phyloP scores from a whole-genome alignment of 257 asterid genomes.

The Prunella vulgaris region DNA sequence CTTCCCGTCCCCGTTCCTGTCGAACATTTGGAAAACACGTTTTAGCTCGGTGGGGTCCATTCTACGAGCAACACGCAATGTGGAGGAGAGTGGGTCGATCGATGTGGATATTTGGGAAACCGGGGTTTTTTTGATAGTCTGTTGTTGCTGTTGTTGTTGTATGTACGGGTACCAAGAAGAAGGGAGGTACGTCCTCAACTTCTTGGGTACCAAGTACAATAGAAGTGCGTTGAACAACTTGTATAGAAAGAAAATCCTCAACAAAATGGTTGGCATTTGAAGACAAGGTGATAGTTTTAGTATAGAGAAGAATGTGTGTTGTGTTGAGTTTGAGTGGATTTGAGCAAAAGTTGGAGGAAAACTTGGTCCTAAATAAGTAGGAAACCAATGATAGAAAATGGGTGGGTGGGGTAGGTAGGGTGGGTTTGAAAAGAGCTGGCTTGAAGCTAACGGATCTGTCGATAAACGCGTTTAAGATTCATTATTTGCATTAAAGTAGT shows the following conservation, averaged over 20 bases:
- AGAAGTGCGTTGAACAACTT: slow-evolving; percentile 37
- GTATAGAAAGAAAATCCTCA: slow-evolving; percentile 34
- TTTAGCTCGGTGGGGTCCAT: slow-evolving; percentile 49
- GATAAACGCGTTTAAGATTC: slow-evolving; percentile 22
- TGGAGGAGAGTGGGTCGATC: not conserved
- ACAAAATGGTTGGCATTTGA: slow-evolving; percentile 37
- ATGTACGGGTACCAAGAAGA: slow-evolving; percentile 34
- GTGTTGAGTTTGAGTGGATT: not conserved
- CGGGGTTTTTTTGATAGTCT: not conserved
- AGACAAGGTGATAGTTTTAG: not conserved
- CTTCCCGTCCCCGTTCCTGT: slow-evolving; percentile 55
- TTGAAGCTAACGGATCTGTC: slow-evolving; percentile 15
- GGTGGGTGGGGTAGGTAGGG: not conserved
- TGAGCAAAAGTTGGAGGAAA: slow-evolving; percentile 10
- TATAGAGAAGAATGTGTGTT: not conserved
- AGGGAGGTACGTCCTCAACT: slow-evolving; percentile 39
- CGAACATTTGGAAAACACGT: slow-evolving; percentile 53
- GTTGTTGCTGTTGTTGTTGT: slow-evolving; percentile 19
- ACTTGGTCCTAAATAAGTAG: slow-evolving; percentile 25
- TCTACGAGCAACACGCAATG: not conserved
- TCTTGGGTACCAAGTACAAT: slow-evolving; percentile 43
- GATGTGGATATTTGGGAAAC: not conserved
- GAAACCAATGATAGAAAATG: not conserved
- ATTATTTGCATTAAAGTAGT: slow-evolving; percentile 5
- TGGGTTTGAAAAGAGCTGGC: slow-evolving; percentile 17